Conservation (phyloP, 2,329 filamentous ascomycete species). For the Alternaria triticina region DNA sequence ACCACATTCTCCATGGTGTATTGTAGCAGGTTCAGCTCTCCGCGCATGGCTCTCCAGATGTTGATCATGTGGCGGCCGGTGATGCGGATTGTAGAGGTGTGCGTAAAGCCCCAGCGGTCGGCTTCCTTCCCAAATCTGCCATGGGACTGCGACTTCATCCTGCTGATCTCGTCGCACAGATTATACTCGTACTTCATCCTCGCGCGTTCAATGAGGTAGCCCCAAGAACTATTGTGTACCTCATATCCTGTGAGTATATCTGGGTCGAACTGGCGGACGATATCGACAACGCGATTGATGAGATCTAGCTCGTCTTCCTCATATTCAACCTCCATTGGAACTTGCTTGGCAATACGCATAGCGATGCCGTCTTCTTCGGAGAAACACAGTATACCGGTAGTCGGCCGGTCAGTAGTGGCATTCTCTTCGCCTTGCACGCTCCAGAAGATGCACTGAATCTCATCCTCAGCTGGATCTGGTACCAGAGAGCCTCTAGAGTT, state of each 20-base stretch:
- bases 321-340: conserved; percentile 69
- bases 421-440: conserved; percentile 79
- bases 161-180: conserved; percentile 87
- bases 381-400: conserved; percentile 75
- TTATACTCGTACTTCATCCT: conserved; percentile 86
- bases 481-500: conserved; percentile 82
- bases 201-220: conserved; percentile 91
- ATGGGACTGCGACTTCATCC: conserved; percentile 83
- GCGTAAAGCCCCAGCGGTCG: conserved; percentile 92
- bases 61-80: conserved; percentile 97
- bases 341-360: conserved; percentile 67
- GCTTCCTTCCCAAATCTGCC: conserved; percentile 84
- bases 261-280: conserved; percentile 83
- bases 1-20: conserved; percentile 97
- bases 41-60: conserved; percentile 93
- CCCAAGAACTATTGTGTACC: conserved; percentile 92
- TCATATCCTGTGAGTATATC: conserved; percentile 96
- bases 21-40: conserved; percentile 88
- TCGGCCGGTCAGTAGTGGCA: conserved; percentile 60
- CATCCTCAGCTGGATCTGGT: conserved; percentile 89
- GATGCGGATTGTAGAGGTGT: conserved; percentile 89
- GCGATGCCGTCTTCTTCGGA: conserved; percentile 67
- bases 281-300: conserved; percentile 82
- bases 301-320: conserved; percentile 84
- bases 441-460: conserved; percentile 90